Conservation (phyloP, 768 basidiomycete species). For the Candolleomyces efflorescens region DNA sequence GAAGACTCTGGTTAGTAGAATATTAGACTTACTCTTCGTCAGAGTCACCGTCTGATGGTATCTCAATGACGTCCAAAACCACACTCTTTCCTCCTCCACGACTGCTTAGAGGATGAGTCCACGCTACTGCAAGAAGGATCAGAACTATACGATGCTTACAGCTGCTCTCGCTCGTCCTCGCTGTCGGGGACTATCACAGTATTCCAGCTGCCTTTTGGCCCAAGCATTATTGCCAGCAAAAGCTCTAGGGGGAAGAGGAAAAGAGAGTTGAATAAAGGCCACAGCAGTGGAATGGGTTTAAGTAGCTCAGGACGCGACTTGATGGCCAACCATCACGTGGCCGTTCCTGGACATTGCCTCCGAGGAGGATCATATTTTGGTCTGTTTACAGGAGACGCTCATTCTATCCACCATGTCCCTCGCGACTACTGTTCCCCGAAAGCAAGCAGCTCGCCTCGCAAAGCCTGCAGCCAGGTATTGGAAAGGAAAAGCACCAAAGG, state of each 20-base stretch:
- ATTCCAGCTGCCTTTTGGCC: constrained; percentile 4
- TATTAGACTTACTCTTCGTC: not conserved
- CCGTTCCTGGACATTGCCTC: not conserved
- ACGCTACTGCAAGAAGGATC: too few relatives aligned
- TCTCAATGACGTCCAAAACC: not conserved
- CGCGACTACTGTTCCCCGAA: constrained; percentile 36
- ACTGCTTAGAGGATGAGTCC: too few relatives aligned
- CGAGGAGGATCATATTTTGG: not conserved
- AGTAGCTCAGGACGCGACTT: not conserved
- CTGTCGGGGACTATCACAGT: constrained; percentile 43
- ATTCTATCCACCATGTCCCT: constrained; percentile 18
- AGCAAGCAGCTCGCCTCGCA: constrained; percentile 75
- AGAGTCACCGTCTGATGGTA: not conserved
- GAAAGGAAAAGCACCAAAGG: constrained; percentile 87
- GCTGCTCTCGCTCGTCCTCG: constrained; percentile 38
- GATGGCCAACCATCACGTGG: constrained; percentile 7
- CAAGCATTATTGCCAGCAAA: not conserved
- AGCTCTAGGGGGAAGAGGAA: too few relatives aligned
- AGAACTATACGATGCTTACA: not conserved
- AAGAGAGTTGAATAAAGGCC: not conserved
- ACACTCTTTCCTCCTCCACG: not conserved
- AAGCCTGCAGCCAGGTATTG: constrained; percentile 82
- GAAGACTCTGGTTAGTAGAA: not conserved
- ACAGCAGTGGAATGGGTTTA: not conserved
- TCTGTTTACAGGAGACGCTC: constrained; percentile 8